Conservation (phyloP, 177 flowering plant genomes). For the Vitis hybrid region DNA sequence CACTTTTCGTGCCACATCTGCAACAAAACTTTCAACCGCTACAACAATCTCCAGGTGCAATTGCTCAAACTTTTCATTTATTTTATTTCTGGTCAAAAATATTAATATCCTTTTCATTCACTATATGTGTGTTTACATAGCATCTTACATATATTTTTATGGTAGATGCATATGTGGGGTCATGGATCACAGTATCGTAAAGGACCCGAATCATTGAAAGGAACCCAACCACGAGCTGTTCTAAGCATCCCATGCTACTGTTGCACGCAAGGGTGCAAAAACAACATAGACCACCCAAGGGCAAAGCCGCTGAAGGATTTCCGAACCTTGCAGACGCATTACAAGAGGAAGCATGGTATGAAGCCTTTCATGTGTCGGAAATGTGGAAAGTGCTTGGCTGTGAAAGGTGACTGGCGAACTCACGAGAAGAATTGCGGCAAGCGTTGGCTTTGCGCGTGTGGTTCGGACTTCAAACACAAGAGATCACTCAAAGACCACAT, state of each 20-base stretch:
- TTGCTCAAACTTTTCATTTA: too few species aligned
- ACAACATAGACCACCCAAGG: slow-evolving; percentile 61
- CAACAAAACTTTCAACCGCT: slow-evolving; percentile 71
- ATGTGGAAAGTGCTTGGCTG: slow-evolving; percentile 63
- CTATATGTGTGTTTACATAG: background rate
- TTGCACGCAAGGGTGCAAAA: slow-evolving; percentile 66
- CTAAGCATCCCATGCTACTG: slow-evolving; percentile 69
- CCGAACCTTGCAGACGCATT: slow-evolving; percentile 61
- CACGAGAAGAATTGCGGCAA: slow-evolving; percentile 80
- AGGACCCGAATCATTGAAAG: slow-evolving; percentile 64
- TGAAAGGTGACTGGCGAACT: slow-evolving; percentile 74
- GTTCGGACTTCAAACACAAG: slow-evolving; percentile 75
- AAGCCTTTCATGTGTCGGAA: slow-evolving; percentile 58
- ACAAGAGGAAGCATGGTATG: slow-evolving; percentile 66
- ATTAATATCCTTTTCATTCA: background rate
- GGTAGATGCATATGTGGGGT: slow-evolving; percentile 89
- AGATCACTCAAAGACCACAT: slow-evolving; percentile 69
- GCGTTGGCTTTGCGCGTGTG: slow-evolving; percentile 69
- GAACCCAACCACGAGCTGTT: slow-evolving; percentile 50
- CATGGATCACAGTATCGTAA: slow-evolving; percentile 71
- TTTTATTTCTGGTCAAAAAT: too few species aligned
- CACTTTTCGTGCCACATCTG: slow-evolving; percentile 71
- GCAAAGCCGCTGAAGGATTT: slow-evolving; percentile 66
- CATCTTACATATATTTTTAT: too few species aligned
- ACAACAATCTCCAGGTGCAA: slow-evolving; percentile 77